Conservation (phyloP, 768 basidiomycete genomes). For the Sporobolomyces phaffii region DNA sequence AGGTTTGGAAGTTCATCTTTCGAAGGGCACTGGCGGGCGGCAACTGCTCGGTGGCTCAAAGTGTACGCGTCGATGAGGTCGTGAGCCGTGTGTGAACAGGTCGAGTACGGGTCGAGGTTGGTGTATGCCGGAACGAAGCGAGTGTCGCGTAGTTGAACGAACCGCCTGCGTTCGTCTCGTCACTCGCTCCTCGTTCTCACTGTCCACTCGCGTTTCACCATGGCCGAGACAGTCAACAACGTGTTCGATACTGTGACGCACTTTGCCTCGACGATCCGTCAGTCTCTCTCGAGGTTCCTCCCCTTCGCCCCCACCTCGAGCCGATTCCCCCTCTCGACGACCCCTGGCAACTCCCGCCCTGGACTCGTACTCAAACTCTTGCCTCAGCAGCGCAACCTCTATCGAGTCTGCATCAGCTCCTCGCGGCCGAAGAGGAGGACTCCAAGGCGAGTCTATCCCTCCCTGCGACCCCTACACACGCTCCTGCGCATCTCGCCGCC, state of each 20-base stretch:
- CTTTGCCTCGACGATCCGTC: conserved; percentile 8
- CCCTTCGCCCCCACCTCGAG: conserved; percentile 1
- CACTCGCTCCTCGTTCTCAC: not conserved
- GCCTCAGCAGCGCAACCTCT: conserved; percentile 11
- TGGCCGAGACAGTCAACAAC: conserved; percentile 1
- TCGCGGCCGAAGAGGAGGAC: conserved; percentile 26
- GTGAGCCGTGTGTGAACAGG: no score
- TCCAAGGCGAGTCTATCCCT: conserved; percentile 19
- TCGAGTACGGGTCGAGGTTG: no score
- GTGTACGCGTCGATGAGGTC: not conserved
- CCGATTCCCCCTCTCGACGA: not conserved
- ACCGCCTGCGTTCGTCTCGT: not conserved
- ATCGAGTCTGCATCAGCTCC: conserved; percentile 14
- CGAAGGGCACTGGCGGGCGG: not conserved
- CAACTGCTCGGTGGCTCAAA: not conserved
- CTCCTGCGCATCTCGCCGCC: no score
- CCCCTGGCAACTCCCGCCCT: not conserved
- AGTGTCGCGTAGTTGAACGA: no score
- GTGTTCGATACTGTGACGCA: conserved; percentile 5
- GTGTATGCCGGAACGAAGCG: not conserved
- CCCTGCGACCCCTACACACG: no score
- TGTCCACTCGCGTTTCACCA: not conserved
- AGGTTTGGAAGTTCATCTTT: conserved; percentile 19
- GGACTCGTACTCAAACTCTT: not conserved
- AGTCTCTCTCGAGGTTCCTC: not conserved